These are phyloP conservation scores for Aspergillus wentii DNA, from an alignment of 495 filamentous ascomycete genomes.

Conservation along the genomic window DNA sequence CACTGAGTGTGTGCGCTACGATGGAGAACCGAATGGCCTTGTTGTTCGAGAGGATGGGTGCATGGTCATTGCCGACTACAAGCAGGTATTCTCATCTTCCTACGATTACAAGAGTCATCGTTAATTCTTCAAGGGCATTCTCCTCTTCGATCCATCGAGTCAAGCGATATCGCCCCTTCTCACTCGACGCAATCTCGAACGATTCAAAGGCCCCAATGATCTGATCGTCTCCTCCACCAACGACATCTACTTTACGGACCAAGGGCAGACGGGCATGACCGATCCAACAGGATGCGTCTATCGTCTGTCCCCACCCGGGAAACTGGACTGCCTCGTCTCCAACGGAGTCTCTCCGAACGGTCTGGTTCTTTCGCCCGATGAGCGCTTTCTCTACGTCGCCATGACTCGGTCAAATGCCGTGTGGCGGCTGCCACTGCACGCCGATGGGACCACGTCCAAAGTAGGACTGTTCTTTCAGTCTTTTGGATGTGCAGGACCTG, in stretches of 20 bases:
- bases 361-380: slow-evolving; percentile 16
- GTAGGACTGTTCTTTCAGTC: slow-evolving; percentile 22
- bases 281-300: slow-evolving; percentile 25
- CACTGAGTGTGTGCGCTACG: slow-evolving; percentile 15
- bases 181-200: slow-evolving; percentile 21
- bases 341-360: slow-evolving; percentile 27
- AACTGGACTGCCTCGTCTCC: slow-evolving; percentile 17
- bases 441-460: slow-evolving; percentile 22
- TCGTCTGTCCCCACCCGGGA: slow-evolving; percentile 12
- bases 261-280: slow-evolving; percentile 26
- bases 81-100: slow-evolving; percentile 8
- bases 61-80: slow-evolving; percentile 24
- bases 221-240: slow-evolving; percentile 17
- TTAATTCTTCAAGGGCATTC: slow-evolving; percentile 9
- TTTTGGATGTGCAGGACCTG: slow-evolving; percentile 21
- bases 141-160: slow-evolving; percentile 12
- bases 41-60: slow-evolving; percentile 14
- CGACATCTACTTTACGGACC: slow-evolving; percentile 27
- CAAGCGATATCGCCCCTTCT: slow-evolving; percentile 6
- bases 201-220: slow-evolving; percentile 29
- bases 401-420: slow-evolving; percentile 26
- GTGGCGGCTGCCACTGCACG: slow-evolving; percentile 21
- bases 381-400: slow-evolving; percentile 21
- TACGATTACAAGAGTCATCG: background rate
- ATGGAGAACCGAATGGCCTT: slow-evolving; percentile 25